Conservation (phyloP, 164 flowering plant genomes). For the Vitis riparia region DNA sequence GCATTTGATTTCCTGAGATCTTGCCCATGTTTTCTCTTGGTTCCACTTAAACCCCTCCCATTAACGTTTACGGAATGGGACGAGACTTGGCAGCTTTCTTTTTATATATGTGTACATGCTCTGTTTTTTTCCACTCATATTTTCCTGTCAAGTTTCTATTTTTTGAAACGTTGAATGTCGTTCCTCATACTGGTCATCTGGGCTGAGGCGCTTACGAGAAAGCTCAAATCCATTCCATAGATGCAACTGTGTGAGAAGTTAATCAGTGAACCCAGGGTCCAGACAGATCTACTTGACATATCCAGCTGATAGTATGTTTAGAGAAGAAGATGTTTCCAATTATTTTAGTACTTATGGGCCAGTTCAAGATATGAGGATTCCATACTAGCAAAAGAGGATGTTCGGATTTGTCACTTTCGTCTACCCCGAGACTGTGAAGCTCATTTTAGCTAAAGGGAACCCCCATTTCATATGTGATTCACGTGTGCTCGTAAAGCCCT, state of each 20-base stretch:
- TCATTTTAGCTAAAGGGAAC: conserved; percentile 25
- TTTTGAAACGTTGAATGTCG: too few species aligned
- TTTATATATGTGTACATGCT: too few species aligned
- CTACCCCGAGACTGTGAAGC: conserved; percentile 26
- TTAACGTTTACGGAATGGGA: too few species aligned
- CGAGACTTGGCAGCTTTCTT: too few species aligned
- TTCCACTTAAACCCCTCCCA: too few species aligned
- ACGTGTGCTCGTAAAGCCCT: conserved; percentile 31
- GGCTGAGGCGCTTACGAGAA: conserved; percentile 3
- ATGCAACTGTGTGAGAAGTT: too few species aligned
- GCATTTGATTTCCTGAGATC: too few species aligned
- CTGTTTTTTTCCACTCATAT: too few species aligned
- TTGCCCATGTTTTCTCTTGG: too few species aligned
- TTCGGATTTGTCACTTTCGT: conserved; percentile 35
- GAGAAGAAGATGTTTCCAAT: conserved; percentile 32
- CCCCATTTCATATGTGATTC: conserved; percentile 31
- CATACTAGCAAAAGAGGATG: conserved; percentile 32
- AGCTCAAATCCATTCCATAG: background rate
- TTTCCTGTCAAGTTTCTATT: too few species aligned
- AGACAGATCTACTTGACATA: conserved; percentile 32
- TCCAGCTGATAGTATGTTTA: conserved; percentile 33
- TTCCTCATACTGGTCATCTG: too few species aligned
- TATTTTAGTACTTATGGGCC: conserved; percentile 34
- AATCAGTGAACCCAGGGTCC: conserved; percentile 15
- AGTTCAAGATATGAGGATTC: conserved; percentile 38